Percentiles rank a stretch among this genome's conserved stretches.
Conservation (phyloP, 768 basidiomycete genomes). For the Leccinum uliginosum region DNA sequence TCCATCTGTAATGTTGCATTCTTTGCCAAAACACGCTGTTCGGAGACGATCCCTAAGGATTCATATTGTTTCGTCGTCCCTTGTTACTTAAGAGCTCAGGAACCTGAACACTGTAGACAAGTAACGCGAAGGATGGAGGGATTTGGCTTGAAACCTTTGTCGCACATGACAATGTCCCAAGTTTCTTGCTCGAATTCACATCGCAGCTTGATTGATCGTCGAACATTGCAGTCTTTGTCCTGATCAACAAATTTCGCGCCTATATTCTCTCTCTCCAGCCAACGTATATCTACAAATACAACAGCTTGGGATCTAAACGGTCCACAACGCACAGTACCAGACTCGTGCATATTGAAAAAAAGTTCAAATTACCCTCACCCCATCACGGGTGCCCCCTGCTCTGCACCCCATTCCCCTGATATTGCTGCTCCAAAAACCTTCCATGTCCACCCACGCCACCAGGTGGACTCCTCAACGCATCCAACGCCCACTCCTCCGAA, state of each 20-base stretch:
- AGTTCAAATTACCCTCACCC: conserved; percentile 8
- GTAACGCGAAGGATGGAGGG: too few species aligned
- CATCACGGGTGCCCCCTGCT: conserved; percentile 32
- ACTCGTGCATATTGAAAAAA: background rate
- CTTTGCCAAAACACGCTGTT: too few species aligned
- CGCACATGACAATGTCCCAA: too few species aligned
- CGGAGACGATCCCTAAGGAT: background rate
- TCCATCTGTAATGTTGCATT: conserved; percentile 20
- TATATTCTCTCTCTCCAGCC: background rate
- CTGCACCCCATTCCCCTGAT: background rate
- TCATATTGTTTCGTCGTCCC: too few species aligned
- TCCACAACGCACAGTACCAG: conserved; percentile 1
- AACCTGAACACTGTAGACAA: background rate
- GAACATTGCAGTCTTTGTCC: too few species aligned
- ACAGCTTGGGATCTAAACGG: background rate
- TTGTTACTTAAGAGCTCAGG: background rate
- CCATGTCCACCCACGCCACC: conserved; percentile 30
- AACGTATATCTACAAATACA: background rate
- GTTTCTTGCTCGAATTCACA: background rate
- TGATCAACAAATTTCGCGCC: too few species aligned
- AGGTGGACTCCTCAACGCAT: conserved; percentile 28
- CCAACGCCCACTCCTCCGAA: conserved; percentile 70
- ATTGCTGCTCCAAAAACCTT: conserved; percentile 37
- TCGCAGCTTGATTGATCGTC: background rate
- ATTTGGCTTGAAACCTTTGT: too few species aligned